Percentiles rank a stretch among this genome's conserved stretches.
Conservation (phyloP, 257 asterid species). For the Nemophila menziesii region DNA sequence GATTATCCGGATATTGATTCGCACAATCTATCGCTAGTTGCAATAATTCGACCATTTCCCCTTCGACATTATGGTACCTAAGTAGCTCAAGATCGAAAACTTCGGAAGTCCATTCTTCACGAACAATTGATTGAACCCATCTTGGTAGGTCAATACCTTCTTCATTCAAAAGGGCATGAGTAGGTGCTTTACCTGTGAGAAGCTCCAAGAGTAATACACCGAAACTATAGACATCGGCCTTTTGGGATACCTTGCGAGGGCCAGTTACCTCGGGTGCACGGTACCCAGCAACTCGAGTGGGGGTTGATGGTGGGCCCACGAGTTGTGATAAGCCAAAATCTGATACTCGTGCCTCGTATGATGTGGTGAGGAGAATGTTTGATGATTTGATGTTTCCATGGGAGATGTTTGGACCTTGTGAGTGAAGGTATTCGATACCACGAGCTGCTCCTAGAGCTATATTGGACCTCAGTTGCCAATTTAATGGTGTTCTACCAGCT, state of each 20-base stretch:
- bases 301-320: conserved; percentile 65
- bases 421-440: conserved; percentile 63
- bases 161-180: conserved; percentile 65
- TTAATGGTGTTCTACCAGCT: conserved; percentile 58
- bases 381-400: conserved; percentile 83
- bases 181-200: conserved; percentile 79
- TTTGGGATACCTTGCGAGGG: conserved; percentile 60
- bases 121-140: conserved; percentile 74
- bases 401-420: conserved; percentile 39
- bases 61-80: conserved; percentile 43
- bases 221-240: conserved; percentile 68
- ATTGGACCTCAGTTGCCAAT: conserved; percentile 54
- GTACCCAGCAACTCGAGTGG: conserved; percentile 58
- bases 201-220: conserved; percentile 72
- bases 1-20: conserved; percentile 57
- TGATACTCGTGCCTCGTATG: conserved; percentile 49
- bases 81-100: conserved; percentile 69
- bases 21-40: conserved; percentile 79
- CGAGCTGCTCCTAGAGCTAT: conserved; percentile 75
- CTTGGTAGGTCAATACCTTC: conserved; percentile 78
- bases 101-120: conserved; percentile 77
- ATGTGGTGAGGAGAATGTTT: conserved; percentile 64
- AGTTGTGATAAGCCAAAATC: conserved; percentile 70
- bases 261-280: conserved; percentile 88
- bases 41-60: conserved; percentile 73